These are phyloP conservation scores for Neospora caninum DNA, from an alignment of 169 alveolate genomes.

Conservation along the genomic window DNA sequence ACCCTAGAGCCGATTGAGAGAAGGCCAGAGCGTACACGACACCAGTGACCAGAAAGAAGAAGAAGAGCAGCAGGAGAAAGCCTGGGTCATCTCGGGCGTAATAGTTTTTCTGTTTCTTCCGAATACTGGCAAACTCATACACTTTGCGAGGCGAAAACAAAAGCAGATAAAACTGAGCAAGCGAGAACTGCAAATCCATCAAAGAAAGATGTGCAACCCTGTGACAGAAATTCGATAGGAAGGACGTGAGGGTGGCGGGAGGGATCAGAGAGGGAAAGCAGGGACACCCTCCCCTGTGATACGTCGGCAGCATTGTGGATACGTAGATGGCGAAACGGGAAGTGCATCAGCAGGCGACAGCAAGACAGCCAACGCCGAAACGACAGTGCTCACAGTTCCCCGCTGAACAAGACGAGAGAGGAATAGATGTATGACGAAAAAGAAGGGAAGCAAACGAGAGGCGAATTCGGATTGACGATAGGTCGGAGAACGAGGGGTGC, in stretches of 20 bases:
- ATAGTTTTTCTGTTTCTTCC: slow-evolving; percentile 53
- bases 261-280: background rate
- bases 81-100: slow-evolving; percentile 71
- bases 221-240: background rate
- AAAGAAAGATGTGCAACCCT: background rate
- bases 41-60: slow-evolving; percentile 30
- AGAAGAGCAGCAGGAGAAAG: slow-evolving; percentile 28
- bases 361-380: background rate
- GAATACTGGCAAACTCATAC: background rate
- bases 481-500: too few relatives aligned
- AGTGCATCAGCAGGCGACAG: background rate
- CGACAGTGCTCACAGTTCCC: background rate
- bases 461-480: too few relatives aligned
- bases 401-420: too few relatives aligned
- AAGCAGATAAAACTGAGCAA: slow-evolving; percentile 5
- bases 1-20: background rate
- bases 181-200: slow-evolving; percentile 23
- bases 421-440: too few relatives aligned
- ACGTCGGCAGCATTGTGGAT: background rate
- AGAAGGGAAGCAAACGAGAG: too few relatives aligned
- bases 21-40: slow-evolving; percentile 58
- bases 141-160: slow-evolving; percentile 24
- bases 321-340: background rate
- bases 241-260: background rate
- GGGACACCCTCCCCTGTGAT: background rate